phyloP scores from a whole-genome alignment of 192 early-diverging fungal genomes.

The Backusella luteola region DNA sequence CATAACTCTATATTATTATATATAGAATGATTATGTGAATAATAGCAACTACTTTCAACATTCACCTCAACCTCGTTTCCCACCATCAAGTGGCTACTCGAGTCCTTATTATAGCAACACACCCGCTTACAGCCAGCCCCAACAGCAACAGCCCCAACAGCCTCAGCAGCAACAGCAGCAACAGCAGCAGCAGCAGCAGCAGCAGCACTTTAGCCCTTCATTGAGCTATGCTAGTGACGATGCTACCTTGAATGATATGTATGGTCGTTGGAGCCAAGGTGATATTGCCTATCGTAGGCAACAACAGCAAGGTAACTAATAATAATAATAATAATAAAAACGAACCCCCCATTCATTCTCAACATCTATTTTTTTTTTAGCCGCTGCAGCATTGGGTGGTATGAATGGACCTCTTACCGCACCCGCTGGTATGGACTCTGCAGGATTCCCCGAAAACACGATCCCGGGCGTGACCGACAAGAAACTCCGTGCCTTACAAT shows the following conservation, averaged over 20 bases:
- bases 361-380: neutral
- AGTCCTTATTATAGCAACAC: neutral
- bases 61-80: neutral
- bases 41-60: constrained; percentile 14
- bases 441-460: constrained; percentile 16
- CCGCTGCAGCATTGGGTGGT: constrained; percentile 25
- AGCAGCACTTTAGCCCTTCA: constrained; percentile 38
- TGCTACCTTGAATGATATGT: constrained; percentile 4
- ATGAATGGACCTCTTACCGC: constrained; percentile 33
- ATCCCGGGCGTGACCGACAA: constrained; percentile 39
- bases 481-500: constrained; percentile 44
- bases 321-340: neutral
- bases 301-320: neutral
- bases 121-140: neutral
- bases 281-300: constrained; percentile 21
- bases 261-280: constrained; percentile 34
- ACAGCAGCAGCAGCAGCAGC: constrained; percentile 54
- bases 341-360: too few species aligned
- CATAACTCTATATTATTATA: neutral
- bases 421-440: constrained; percentile 33
- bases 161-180: constrained; percentile 44
- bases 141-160: constrained; percentile 39
- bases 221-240: neutral
- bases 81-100: neutral
- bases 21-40: neutral